Percentiles rank a stretch among this genome's conserved stretches.
Evolutionary conservation across 2,329 filamentous ascomycete species (phyloP).

Genomic region (Epichloe hybrida): DNA sequence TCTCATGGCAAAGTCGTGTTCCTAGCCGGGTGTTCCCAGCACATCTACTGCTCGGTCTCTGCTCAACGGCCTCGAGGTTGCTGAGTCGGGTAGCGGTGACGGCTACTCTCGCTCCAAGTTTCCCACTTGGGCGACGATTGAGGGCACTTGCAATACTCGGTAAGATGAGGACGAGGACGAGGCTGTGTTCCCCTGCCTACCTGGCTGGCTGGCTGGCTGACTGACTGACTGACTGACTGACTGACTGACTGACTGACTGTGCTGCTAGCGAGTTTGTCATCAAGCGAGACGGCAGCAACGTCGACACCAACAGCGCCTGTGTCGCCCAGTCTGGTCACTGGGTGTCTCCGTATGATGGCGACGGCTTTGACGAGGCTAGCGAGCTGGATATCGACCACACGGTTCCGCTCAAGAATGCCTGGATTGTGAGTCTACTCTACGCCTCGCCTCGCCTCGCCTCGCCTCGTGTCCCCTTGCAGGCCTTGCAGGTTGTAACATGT

Average conservation of each 20-base stretch:
- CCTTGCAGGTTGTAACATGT: not conserved
- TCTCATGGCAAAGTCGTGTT: not conserved
- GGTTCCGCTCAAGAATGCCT: slow-evolving; percentile 69
- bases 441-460: not conserved
- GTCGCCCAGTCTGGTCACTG: slow-evolving; percentile 52
- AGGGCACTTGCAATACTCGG: slow-evolving; percentile 56
- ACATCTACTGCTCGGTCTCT: slow-evolving; percentile 40
- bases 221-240: too few relatives aligned
- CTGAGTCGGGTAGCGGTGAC: slow-evolving; percentile 36
- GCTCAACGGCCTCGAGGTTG: slow-evolving; percentile 45
- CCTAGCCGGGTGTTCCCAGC: slow-evolving; percentile 48
- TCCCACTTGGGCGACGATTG: slow-evolving; percentile 55
- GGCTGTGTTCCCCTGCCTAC: not conserved
- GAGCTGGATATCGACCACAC: slow-evolving; percentile 77
- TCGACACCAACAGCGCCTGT: slow-evolving; percentile 47
- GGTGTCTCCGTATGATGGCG: slow-evolving; percentile 62
- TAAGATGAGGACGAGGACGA: slow-evolving; percentile 10
- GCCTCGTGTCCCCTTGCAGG: not conserved
- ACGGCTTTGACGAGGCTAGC: slow-evolving; percentile 49
- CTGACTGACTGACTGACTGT: not conserved
- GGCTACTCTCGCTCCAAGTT: slow-evolving; percentile 55
- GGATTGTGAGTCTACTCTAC: slow-evolving; percentile 41
- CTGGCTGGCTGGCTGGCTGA: too few relatives aligned
- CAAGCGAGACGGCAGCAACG: slow-evolving; percentile 55
- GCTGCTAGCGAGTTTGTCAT: slow-evolving; percentile 50